Conservation (phyloP, 1,284 basidiomycete species). For the Xerocomus nothofagi region DNA sequence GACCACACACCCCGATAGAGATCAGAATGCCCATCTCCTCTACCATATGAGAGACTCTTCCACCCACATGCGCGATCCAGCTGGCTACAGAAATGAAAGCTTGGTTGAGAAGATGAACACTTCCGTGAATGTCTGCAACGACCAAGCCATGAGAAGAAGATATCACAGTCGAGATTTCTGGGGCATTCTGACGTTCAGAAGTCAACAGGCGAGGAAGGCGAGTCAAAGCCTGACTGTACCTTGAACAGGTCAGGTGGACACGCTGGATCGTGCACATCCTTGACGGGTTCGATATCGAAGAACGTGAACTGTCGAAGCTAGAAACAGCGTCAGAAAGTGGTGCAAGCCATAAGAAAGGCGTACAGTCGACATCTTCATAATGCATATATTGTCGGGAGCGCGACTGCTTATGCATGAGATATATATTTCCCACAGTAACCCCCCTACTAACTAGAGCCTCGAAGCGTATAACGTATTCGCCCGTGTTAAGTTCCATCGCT, state of each 20-base stretch:
- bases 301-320: conserved; percentile 87
- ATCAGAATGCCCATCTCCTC: conserved; percentile 79
- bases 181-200: conserved; percentile 46
- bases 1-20: conserved; percentile 73
- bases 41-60: conserved; percentile 81
- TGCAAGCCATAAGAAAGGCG: background rate
- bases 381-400: no score
- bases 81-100: conserved; percentile 72
- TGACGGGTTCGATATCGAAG: conserved; percentile 74
- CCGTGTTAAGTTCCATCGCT: no score
- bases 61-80: conserved; percentile 77
- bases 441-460: no score
- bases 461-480: no score
- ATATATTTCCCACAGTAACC: no score
- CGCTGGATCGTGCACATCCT: conserved; percentile 76
- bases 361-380: no score
- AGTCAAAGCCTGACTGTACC: conserved; percentile 38
- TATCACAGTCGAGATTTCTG: conserved; percentile 69
- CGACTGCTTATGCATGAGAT: no score
- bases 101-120: conserved; percentile 71
- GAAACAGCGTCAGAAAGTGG: conserved; percentile 9
- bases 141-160: conserved; percentile 65
- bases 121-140: conserved; percentile 82
- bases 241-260: conserved; percentile 77
- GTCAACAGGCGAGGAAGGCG: conserved; percentile 2